Percentiles rank a stretch among this genome's conserved stretches.
Conservation (phyloP, 352 stramenopile species). For the Albugo candida region DNA sequence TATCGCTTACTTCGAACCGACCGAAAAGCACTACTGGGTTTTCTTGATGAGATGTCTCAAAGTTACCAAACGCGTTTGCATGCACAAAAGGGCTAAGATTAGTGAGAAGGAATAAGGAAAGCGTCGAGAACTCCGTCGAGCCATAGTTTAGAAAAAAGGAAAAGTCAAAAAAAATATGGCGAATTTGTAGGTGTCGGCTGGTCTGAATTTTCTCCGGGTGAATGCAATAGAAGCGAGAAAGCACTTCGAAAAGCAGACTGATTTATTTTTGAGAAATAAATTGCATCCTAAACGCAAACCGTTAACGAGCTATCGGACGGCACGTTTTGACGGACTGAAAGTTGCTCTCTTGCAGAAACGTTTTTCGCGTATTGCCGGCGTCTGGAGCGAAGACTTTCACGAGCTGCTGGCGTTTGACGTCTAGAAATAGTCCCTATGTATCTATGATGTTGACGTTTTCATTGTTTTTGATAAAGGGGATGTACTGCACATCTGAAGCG, state of each 20-base stretch:
- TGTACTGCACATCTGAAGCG: slow-evolving; percentile 71
- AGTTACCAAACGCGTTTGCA: slow-evolving; percentile 67
- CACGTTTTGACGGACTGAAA: slow-evolving; percentile 21
- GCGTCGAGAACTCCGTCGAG: slow-evolving; percentile 37
- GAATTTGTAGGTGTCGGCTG: slow-evolving; percentile 43
- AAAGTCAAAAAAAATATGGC: slow-evolving; percentile 53
- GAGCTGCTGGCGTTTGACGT: slow-evolving; percentile 55
- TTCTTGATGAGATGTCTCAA: slow-evolving; percentile 86
- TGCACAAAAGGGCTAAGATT: slow-evolving; percentile 51
- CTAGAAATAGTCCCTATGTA: slow-evolving; percentile 54
- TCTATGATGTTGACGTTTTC: slow-evolving; percentile 69
- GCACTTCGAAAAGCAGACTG: slow-evolving; percentile 52
- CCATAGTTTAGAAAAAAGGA: slow-evolving; percentile 59
- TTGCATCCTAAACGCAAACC: slow-evolving; percentile 20
- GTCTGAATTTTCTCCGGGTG: slow-evolving; percentile 21
- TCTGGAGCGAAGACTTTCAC: slow-evolving; percentile 59
- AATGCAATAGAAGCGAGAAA: slow-evolving; percentile 64
- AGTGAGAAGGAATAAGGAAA: slow-evolving; percentile 40
- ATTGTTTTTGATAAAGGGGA: slow-evolving; percentile 59
- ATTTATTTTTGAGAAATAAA: slow-evolving; percentile 37
- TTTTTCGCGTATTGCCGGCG: slow-evolving; percentile 32
- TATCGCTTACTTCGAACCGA: slow-evolving; percentile 82
- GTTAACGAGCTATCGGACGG: neutral
- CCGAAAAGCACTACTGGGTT: slow-evolving; percentile 60
- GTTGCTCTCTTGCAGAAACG: slow-evolving; percentile 50